These are phyloP conservation scores for Dissophora globulifera DNA, from an alignment of 192 early-diverging fungal genomes.

Conservation along the genomic window DNA sequence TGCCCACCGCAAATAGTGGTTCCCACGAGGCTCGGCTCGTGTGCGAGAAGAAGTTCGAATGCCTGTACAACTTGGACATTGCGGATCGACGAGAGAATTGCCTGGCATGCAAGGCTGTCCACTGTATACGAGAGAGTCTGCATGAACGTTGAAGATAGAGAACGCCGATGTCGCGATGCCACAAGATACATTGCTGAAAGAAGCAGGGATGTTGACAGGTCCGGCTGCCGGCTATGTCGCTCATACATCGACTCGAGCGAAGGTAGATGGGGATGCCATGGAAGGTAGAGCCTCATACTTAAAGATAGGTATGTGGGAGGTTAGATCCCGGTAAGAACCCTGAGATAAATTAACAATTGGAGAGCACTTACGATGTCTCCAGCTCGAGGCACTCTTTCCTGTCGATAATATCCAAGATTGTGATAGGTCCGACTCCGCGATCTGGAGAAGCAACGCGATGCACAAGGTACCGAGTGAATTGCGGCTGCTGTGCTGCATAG, in stretches of 20 bases:
- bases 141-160: constrained; percentile 18
- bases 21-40: constrained; percentile 33
- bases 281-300: constrained; percentile 21
- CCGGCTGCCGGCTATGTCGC: constrained; percentile 1
- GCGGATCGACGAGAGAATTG: constrained; percentile 10
- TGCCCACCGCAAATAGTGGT: constrained; percentile 6
- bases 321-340: no score
- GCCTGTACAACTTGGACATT: constrained; percentile 20
- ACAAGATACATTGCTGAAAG: constrained; percentile 29
- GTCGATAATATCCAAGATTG: constrained; percentile 25
- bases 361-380: constrained; percentile 9
- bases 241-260: constrained; percentile 16
- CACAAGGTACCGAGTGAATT: constrained; percentile 19
- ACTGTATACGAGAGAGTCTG: constrained; percentile 16
- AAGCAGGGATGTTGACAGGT: constrained; percentile 12
- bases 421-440: constrained; percentile 1
- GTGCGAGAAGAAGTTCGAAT: constrained; percentile 31
- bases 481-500: constrained; percentile 22
- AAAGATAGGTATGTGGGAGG: no score
- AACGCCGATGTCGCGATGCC: constrained; percentile 24
- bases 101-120: constrained; percentile 22
- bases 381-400: constrained; percentile 24
- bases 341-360: no score
- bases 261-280: constrained; percentile 36
- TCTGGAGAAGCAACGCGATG: not conserved